Evolutionary conservation across 306 rosid genomes (phyloP).

Genomic region (Prunus mira): DNA sequence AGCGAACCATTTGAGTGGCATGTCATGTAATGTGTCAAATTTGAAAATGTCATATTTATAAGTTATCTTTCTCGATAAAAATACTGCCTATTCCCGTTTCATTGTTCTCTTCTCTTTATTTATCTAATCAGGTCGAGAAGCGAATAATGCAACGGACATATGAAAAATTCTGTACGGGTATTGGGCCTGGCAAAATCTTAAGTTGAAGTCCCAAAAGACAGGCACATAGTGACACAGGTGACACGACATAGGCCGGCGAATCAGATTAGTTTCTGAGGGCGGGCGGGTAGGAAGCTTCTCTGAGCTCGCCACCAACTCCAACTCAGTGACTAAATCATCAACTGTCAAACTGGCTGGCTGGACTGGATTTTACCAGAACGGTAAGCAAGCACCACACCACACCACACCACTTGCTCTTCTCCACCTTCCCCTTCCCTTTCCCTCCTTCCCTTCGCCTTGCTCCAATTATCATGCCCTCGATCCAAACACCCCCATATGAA

Average conservation of each 20-base stretch:
- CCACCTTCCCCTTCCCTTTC: not conserved
- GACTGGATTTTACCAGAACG: not conserved
- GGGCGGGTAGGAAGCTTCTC: not conserved
- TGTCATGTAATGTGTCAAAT: no score
- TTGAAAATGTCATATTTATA: no score
- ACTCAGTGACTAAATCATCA: not conserved
- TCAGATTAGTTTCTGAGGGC: no score
- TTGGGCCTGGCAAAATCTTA: not conserved
- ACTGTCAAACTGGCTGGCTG: conserved; percentile 9
- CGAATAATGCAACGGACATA: no score
- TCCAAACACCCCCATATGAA: conserved; percentile 10
- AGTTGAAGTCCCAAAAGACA: not conserved
- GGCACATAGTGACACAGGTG: not conserved
- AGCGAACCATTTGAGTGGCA: no score
- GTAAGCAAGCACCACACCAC: not conserved
- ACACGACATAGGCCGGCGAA: not conserved
- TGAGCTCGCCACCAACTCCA: not conserved
- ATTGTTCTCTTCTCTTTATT: no score
- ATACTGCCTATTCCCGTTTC: no score
- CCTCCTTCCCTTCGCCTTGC: not conserved
- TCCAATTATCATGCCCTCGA: not conserved
- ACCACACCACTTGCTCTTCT: not conserved
- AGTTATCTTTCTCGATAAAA: no score
- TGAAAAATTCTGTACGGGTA: not conserved
- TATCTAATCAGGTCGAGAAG: no score